phyloP scores from a whole-genome alignment of 176 grass and related monocot genomes.

The Aegilops bicornis region DNA sequence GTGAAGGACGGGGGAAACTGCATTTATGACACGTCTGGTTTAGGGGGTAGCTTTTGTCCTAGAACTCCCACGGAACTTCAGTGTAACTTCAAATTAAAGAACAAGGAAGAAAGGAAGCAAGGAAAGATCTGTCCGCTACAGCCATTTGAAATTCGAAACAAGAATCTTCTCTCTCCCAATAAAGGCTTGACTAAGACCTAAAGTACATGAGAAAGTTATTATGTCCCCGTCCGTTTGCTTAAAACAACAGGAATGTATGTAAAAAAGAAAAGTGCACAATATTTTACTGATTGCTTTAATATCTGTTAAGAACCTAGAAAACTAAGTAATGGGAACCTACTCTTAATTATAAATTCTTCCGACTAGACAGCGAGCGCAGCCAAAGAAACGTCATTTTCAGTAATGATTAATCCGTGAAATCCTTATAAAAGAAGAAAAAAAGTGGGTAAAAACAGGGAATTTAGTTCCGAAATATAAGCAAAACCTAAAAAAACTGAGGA shows the following conservation, averaged over 20 bases:
- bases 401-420: background rate
- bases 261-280: background rate
- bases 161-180: slow-evolving; percentile 39
- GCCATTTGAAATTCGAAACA: slow-evolving; percentile 44
- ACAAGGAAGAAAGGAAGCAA: background rate
- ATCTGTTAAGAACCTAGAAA: background rate
- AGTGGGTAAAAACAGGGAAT: background rate
- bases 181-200: slow-evolving; percentile 46
- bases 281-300: slow-evolving; percentile 21
- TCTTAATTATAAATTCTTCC: background rate
- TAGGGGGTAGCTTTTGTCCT: slow-evolving; percentile 5
- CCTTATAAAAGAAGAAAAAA: background rate
- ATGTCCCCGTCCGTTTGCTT: slow-evolving; percentile 27
- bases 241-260: slow-evolving; percentile 12
- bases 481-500: background rate
- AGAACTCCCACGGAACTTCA: slow-evolving; percentile 16
- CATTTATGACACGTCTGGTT: slow-evolving; percentile 5
- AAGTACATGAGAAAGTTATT: slow-evolving; percentile 43
- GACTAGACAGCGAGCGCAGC: background rate
- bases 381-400: background rate
- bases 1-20: slow-evolving; percentile 12
- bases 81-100: slow-evolving; percentile 38
- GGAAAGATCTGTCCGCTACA: slow-evolving; percentile 24
- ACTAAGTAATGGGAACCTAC: slow-evolving; percentile 28
- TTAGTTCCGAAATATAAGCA: slow-evolving; percentile 5